Evolutionary conservation across 805 yeast species (phyloP), one percentile per base, ranked within the genome.

Genomic region (Grigorovia humatica): DNA sequence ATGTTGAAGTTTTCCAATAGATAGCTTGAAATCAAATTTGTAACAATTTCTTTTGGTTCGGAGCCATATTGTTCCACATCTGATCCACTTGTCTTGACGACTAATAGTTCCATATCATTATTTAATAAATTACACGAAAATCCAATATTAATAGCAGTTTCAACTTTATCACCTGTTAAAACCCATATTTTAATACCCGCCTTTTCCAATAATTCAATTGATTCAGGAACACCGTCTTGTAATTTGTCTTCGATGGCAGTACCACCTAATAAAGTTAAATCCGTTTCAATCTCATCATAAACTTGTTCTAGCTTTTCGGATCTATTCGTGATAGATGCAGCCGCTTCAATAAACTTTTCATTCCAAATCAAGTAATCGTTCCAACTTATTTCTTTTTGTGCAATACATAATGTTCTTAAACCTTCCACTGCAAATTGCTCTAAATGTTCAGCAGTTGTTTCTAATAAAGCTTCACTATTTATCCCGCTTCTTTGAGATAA

Each of bases 121-220:
- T 82, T 84, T 50, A 86, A 71, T 48, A 86, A 70, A 60, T 86
- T 86, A 75, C 95, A 86, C 1, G 91, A 83, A 64, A 86, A 86
- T 2, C 95, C 95, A 71, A 86, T 86, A 61, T 86, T 86, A 57
- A 86, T 86, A 13, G 95, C 95, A 32, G 95, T 86, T 67, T 86
- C 95, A 19, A 86, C 88, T 66, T 85, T 85, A 67, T 86, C 95
- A 70, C 95, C 95, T 1, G 95, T 86, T 49, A 86, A 72, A 46
- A 86, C 93, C 95, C 95, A 86, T 51, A 86, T 70, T 65, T 86
- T 86, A 51, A 86, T 83, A 64, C 95, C 95, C 8, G 95, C 93
- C 58, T 79, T 74, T 13, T 78, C 85, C 52, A 86, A 70, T 11
- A 81, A 65, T 9, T 82, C 78, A 62, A 86, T 86, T 9, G 93